Conservation (phyloP, 2,329 filamentous ascomycete species). For the Cercospora citrullina region DNA sequence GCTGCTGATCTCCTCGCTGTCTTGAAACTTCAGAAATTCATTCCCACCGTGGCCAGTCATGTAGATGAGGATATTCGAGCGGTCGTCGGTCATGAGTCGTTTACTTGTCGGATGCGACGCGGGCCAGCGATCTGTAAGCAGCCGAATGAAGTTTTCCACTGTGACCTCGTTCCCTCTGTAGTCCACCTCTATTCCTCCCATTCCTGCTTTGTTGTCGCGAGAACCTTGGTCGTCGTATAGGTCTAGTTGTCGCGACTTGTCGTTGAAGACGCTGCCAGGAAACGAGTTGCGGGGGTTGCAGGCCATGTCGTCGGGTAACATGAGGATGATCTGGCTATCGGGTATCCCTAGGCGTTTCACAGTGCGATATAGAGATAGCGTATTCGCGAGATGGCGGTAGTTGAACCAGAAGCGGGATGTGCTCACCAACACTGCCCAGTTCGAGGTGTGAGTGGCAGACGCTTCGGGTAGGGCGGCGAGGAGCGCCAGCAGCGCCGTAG, state of each 20-base stretch:
- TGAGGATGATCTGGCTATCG: conserved; percentile 98
- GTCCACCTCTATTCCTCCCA: conserved; percentile 79
- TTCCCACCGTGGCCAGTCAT: conserved; percentile 99
- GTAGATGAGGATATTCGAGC: conserved; percentile 96
- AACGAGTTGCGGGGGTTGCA: conserved; percentile 99
- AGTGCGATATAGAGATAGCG: conserved; percentile 93
- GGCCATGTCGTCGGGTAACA: conserved; percentile 99
- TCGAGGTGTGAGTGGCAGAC: conserved; percentile 82
- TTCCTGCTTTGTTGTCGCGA: conserved; percentile 31
- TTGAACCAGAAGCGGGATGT: conserved; percentile 99
- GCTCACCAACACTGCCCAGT: conserved; percentile 98
- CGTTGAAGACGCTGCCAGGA: conserved; percentile 96
- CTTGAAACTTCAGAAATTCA: conserved; percentile 97
- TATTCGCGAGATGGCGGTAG: conserved; percentile 96
- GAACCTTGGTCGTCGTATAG: conserved; percentile 74
- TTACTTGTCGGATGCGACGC: conserved; percentile 95
- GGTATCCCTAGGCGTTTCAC: conserved; percentile 97
- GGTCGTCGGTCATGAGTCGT: conserved; percentile 86
- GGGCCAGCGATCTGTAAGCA: conserved; percentile 90
- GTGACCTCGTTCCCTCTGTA: conserved; percentile 98
- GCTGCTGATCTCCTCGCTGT: conserved; percentile 93
- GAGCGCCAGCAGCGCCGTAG: conserved; percentile 32
- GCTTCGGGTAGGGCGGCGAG: conserved; percentile 41
- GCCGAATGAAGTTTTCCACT: conserved; percentile 95
- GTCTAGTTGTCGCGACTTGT: conserved; percentile 91